These are phyloP conservation scores for Podila minutissima DNA, from an alignment of 192 early-diverging fungal species.

Conservation along the genomic window DNA sequence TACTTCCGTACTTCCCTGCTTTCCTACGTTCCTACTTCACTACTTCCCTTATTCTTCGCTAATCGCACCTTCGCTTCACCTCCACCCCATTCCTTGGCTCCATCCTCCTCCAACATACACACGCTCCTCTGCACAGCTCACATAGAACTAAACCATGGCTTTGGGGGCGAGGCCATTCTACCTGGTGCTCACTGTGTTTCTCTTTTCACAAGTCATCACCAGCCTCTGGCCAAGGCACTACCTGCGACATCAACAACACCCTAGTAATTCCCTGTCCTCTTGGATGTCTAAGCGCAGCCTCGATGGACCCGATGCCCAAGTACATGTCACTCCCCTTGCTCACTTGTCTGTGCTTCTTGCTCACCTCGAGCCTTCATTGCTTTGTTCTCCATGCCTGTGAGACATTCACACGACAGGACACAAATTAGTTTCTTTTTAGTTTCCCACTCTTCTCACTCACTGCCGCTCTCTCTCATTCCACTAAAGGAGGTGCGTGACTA, in stretches of 20 bases:
- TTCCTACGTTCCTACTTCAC: neutral
- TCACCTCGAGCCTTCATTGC: neutral
- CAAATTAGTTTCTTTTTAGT: neutral
- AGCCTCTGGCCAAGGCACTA: conserved; percentile 38
- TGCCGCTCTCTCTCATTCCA: neutral
- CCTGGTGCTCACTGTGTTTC: conserved; percentile 36
- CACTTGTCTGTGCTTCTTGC: neutral
- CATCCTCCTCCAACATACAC: neutral
- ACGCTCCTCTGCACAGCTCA: neutral
- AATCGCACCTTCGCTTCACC: no score
- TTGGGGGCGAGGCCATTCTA: conserved; percentile 34
- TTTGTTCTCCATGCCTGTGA: neutral
- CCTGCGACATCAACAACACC: neutral
- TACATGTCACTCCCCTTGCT: neutral
- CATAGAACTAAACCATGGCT: conserved; percentile 12
- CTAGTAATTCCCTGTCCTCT: neutral
- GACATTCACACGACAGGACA: neutral
- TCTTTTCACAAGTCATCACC: conserved; percentile 24
- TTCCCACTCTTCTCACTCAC: no score
- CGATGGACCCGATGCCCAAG: conserved; percentile 24
- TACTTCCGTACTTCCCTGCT: neutral
- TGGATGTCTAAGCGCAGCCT: conserved; percentile 33
- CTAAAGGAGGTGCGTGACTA: neutral
- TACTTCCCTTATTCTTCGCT: neutral
- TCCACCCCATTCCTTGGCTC: neutral